Evolutionary conservation across 768 basidiomycete species (phyloP).

Genomic region (Russula abietina): DNA sequence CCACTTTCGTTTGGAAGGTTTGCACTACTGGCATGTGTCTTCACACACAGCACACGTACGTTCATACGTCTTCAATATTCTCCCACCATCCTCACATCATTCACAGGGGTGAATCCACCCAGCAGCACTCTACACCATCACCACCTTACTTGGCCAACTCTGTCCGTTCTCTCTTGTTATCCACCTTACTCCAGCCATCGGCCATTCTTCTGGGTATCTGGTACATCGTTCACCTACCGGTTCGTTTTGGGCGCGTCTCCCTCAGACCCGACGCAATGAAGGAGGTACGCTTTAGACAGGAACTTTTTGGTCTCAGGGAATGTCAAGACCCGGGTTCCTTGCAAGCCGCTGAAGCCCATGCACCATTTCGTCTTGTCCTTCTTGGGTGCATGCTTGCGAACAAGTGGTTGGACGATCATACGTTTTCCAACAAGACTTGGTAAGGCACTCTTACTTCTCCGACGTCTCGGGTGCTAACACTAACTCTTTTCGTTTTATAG

Average conservation of each 20-base stretch:
- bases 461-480: not conserved
- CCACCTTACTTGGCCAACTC: slow-evolving; percentile 52
- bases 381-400: slow-evolving; percentile 83
- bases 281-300: slow-evolving; percentile 57
- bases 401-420: slow-evolving; percentile 86
- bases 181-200: slow-evolving; percentile 76
- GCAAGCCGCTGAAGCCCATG: slow-evolving; percentile 49
- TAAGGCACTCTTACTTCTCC: slow-evolving; percentile 32
- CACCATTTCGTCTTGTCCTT: slow-evolving; percentile 68
- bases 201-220: slow-evolving; percentile 72
- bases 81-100: not conserved
- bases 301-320: slow-evolving; percentile 47
- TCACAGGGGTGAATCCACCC: slow-evolving; percentile 20
- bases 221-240: slow-evolving; percentile 76
- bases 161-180: slow-evolving; percentile 67
- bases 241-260: slow-evolving; percentile 51
- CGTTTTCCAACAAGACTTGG: slow-evolving; percentile 88
- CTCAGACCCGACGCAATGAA: slow-evolving; percentile 50
- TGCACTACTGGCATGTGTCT: slow-evolving; percentile 68
- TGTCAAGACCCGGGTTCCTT: slow-evolving; percentile 37
- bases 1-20: slow-evolving; percentile 74
- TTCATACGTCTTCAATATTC: slow-evolving; percentile 19
- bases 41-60: slow-evolving; percentile 54
- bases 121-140: slow-evolving; percentile 41
- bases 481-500: slow-evolving; percentile 33